Base-by-base conservation (phyloP, 805 yeast species). In the Pichia occidentalis region DNA sequence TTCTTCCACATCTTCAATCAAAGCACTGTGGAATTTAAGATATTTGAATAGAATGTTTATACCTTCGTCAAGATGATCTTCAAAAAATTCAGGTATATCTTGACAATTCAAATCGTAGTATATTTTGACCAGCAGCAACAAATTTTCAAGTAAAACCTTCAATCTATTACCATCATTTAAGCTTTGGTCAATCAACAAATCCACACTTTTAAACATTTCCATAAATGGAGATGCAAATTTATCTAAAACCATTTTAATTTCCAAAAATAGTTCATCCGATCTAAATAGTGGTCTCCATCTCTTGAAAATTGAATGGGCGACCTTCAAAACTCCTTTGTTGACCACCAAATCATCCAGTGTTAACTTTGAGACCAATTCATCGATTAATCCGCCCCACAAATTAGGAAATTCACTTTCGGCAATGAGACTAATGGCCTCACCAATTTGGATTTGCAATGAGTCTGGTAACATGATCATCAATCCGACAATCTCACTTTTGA, bases 341-440 rank as follows among this genome's bases (percentile, higher is more conserved):
- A 77, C 71, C 11, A 70, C 67, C 70, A 83, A 75, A 53, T 85
- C 86, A n/a, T 70, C 71, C 3, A 64, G 57, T 2, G 80, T 72
- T 32, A 92, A 66, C 53, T 78, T 79, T 1, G 67, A 52, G 0
- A 87, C 85, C 44, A 92, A 68, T 39, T 80, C 82, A 49, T 82
- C 85, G 24, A 86, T 65, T 44, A 92, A 68, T 36, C 72, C 70
- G 2, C 78, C 76, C 99, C 99, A 92, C 35, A 77, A 67, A 27
- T 82, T 81, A 1, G 98, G 98, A 63, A 92, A 92, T 58, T 92
- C 99, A 42, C 87, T 79, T 57, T 88, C 96, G 4, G 99, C 98
- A 52, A 92, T 90, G 37, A 85, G 67, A 12, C 95, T 78, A 39
- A 94, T 79, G 2, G 95, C 80, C 61, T 94, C 99, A 37, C 97